Evolutionary conservation across 2,329 filamentous ascomycete genomes (phyloP).

Genomic region (Sarocladium strictum): DNA sequence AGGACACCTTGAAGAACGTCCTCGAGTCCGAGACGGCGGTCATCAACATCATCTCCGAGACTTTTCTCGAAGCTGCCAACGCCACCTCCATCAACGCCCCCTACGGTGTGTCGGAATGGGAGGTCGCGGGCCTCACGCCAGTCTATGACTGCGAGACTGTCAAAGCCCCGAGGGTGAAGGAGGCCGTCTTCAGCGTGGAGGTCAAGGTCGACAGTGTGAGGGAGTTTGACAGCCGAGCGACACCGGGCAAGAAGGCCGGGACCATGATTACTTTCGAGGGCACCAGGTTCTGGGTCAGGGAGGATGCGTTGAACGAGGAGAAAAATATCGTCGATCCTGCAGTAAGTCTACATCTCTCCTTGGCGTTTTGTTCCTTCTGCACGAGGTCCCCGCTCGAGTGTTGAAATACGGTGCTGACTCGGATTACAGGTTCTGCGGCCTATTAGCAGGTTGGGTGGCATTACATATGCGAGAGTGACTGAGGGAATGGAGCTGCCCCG

Average conservation of each 20-base stretch:
- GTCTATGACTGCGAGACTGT: conserved; percentile 59
- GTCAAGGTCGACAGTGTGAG: conserved; percentile 66
- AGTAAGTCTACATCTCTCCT: conserved; percentile 33
- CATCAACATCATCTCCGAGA: conserved; percentile 83
- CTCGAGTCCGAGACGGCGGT: conserved; percentile 66
- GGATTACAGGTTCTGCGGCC: conserved; percentile 59
- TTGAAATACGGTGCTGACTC: conserved; percentile 1
- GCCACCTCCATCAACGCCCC: conserved; percentile 73
- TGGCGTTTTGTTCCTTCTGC: conserved; percentile 11
- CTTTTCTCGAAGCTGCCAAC: conserved; percentile 84
- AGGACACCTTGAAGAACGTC: conserved; percentile 70
- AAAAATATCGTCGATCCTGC: conserved; percentile 66
- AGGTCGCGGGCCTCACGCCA: conserved; percentile 68
- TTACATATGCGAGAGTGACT: conserved; percentile 69
- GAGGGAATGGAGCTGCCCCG: conserved; percentile 68
- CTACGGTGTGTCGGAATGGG: conserved; percentile 73
- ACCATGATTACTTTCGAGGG: conserved; percentile 77
- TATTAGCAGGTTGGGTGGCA: conserved; percentile 74
- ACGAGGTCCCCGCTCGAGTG: neutral
- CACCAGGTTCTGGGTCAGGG: conserved; percentile 79
- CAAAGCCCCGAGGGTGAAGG: conserved; percentile 65
- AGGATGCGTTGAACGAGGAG: conserved; percentile 80
- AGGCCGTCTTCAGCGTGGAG: conserved; percentile 80
- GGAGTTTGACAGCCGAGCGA: conserved; percentile 70
- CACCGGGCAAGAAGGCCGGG: conserved; percentile 67